These are phyloP conservation scores for Penicillium steckii DNA, from an alignment of 495 filamentous ascomycete species.

Conservation along the genomic window DNA sequence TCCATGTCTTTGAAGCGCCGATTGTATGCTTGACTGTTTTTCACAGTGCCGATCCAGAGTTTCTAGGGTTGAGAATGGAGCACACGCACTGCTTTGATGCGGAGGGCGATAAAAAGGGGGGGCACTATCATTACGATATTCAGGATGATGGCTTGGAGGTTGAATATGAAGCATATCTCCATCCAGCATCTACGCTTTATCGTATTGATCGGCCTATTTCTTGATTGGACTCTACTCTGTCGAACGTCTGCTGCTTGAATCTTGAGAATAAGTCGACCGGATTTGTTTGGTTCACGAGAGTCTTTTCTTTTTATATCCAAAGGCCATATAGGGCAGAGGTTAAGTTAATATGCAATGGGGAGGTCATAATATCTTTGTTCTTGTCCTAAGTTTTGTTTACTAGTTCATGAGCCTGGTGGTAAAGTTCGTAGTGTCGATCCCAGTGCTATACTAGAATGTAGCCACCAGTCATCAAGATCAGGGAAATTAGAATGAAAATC, in stretches of 20 bases:
- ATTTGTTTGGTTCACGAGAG: conserved; percentile 12
- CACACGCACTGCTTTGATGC: conserved; percentile 45
- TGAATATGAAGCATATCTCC: conserved; percentile 43
- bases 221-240: background rate
- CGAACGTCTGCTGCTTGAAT: no score
- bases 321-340: background rate
- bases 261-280: background rate
- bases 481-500: conserved; percentile 30
- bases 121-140: conserved; percentile 44
- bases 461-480: conserved; percentile 26
- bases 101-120: conserved; percentile 23
- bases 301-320: conserved; percentile 31
- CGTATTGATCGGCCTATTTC: conserved; percentile 33
- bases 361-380: conserved; percentile 36
- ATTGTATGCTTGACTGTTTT: conserved; percentile 38
- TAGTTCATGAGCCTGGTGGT: background rate
- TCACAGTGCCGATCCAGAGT: conserved; percentile 36
- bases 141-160: conserved; percentile 23
- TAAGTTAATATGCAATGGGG: conserved; percentile 17
- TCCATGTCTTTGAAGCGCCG: conserved; percentile 33
- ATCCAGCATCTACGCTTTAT: conserved; percentile 33
- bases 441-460: conserved; percentile 19
- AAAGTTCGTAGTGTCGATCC: conserved; percentile 3
- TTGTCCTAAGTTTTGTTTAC: conserved; percentile 27
- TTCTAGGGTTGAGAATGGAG: conserved; percentile 37